phyloP scores from a whole-genome alignment of 495 filamentous ascomycete genomes.

The Entonaema liquescens region DNA sequence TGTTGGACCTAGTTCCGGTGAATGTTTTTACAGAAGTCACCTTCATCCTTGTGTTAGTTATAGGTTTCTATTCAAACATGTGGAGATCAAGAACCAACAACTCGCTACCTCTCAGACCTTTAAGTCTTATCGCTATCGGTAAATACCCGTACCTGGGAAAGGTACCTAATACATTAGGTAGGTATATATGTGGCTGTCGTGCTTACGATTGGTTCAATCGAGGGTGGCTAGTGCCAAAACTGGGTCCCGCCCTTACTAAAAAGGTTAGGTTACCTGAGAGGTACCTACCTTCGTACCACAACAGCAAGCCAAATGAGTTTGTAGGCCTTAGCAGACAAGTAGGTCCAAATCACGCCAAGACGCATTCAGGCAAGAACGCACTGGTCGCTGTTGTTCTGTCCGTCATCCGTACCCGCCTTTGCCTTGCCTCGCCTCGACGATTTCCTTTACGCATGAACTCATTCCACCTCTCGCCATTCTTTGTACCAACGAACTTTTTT shows the following conservation, averaged over 20 bases:
- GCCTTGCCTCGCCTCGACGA: constrained; percentile 41
- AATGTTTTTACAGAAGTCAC: neutral
- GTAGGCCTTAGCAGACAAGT: constrained; percentile 1
- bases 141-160: neutral
- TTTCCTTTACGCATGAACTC: constrained; percentile 39
- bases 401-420: constrained; percentile 43
- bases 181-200: constrained; percentile 21
- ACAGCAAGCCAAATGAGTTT: neutral
- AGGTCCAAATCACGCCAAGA: constrained; percentile 33
- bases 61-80: neutral
- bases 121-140: neutral
- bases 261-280: neutral
- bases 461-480: constrained; percentile 44
- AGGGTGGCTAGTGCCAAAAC: constrained; percentile 21
- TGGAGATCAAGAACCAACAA: neutral
- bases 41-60: neutral
- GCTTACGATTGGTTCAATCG: neutral
- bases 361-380: constrained; percentile 36
- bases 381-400: constrained; percentile 37
- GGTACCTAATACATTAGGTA: neutral
- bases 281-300: neutral
- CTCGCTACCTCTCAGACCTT: neutral
- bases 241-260: neutral
- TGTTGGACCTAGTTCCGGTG: neutral
- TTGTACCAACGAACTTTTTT: constrained; percentile 34